phyloP scores from a whole-genome alignment of 768 basidiomycete genomes.

The Termitomyces sp. region DNA sequence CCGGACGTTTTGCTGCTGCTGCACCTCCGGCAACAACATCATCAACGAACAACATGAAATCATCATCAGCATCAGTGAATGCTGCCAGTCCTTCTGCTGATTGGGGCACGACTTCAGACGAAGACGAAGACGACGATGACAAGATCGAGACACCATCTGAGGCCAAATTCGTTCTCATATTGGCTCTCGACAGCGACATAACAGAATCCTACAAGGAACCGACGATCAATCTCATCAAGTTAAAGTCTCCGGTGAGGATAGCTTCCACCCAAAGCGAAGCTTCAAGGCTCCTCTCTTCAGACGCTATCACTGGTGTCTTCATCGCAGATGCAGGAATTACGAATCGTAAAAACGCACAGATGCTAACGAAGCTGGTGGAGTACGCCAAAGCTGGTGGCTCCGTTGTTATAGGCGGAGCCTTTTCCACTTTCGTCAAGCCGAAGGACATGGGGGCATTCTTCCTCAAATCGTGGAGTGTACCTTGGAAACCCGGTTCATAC shows the following conservation, averaged over 20 bases:
- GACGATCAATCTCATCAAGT: constrained; percentile 21
- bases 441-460: constrained; percentile 23
- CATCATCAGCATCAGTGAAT: neutral
- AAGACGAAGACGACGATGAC: neutral
- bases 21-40: neutral
- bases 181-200: constrained; percentile 23
- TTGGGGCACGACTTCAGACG: neutral
- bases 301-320: constrained; percentile 26
- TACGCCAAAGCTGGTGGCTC: constrained; percentile 32
- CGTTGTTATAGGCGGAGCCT: constrained; percentile 29
- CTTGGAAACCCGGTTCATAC: constrained; percentile 34
- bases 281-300: constrained; percentile 19
- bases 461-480: constrained; percentile 24
- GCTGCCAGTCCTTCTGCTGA: neutral
- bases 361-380: constrained; percentile 27
- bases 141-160: neutral
- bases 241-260: constrained; percentile 17
- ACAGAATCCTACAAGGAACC: constrained; percentile 19
- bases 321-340: constrained; percentile 31
- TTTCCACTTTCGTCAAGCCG: constrained; percentile 23
- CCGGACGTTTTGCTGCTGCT: neutral
- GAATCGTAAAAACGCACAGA: constrained; percentile 13
- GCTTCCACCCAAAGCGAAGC: constrained; percentile 15
- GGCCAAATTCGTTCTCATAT: constrained; percentile 22
- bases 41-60: neutral